Evolutionary conservation across 164 flowering plant species (phyloP).

Genomic region (Macadamia tetraphylla): DNA sequence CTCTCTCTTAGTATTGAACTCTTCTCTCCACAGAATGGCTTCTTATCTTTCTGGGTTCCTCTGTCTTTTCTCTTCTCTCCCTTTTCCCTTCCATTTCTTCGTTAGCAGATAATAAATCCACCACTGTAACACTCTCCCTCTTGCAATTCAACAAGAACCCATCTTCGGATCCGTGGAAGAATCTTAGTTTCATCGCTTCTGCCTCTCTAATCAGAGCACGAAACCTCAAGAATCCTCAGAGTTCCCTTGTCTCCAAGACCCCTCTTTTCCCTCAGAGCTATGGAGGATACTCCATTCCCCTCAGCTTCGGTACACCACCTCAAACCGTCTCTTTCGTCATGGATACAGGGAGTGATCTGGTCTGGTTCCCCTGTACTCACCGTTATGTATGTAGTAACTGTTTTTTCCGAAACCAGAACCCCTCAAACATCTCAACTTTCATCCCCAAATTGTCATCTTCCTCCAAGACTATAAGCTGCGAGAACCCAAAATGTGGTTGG

Average conservation of each 20-base stretch:
- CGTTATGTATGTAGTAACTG: conserved; percentile 46
- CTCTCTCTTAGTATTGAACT: too few relatives aligned
- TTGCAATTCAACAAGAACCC: conserved; percentile 16
- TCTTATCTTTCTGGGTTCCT: conserved; percentile 3
- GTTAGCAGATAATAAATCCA: conserved; percentile 4
- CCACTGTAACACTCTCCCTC: conserved; percentile 29
- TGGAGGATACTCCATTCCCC: conserved; percentile 56
- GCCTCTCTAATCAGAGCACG: conserved; percentile 46
- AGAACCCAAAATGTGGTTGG: conserved; percentile 60
- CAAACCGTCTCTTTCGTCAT: conserved; percentile 43
- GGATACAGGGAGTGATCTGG: conserved; percentile 56
- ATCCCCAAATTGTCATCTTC: conserved; percentile 50
- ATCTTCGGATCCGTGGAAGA: conserved; percentile 21
- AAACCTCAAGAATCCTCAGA: conserved; percentile 36
- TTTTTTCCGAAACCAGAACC: conserved; percentile 10
- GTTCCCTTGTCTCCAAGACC: conserved; percentile 14
- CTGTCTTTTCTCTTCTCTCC: conserved; percentile 16
- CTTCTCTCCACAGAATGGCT: conserved; percentile 15
- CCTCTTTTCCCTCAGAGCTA: conserved; percentile 43
- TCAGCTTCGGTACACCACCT: conserved; percentile 60
- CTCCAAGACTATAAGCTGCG: conserved; percentile 42
- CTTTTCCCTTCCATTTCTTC: conserved; percentile 11
- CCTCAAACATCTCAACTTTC: conserved; percentile 21
- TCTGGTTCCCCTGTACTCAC: conserved; percentile 64
- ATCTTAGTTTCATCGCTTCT: conserved; percentile 30